Evolutionary conservation across 495 filamentous ascomycete species (phyloP).

Genomic region (Amphirosellinia nigrospora): DNA sequence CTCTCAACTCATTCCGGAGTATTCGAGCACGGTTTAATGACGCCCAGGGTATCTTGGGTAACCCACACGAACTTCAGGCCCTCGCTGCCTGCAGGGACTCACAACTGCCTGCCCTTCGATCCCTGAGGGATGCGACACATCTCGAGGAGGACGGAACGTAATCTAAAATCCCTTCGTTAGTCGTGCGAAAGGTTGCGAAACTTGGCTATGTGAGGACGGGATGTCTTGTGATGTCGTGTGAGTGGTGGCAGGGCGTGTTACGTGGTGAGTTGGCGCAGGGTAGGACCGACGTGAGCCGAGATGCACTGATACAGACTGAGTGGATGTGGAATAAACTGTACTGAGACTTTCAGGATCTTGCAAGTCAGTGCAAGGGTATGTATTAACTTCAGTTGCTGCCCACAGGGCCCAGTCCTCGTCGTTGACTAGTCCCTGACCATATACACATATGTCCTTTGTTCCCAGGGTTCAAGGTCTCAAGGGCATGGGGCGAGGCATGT

Average conservation of each 20-base stretch:
- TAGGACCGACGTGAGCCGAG: neutral
- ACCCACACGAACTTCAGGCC: neutral
- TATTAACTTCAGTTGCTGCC: too few relatives aligned
- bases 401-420: too few relatives aligned
- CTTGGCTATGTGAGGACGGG: neutral
- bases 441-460: too few relatives aligned
- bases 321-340: neutral
- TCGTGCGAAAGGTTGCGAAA: neutral
- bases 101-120: slow-evolving; percentile 11
- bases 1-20: neutral
- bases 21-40: neutral
- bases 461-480: too few relatives aligned
- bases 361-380: too few relatives aligned
- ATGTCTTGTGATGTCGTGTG: neutral
- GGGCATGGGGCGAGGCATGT: too few relatives aligned
- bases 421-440: too few relatives aligned
- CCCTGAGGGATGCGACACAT: neutral
- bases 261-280: neutral
- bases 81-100: slow-evolving; percentile 16
- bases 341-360: too few relatives aligned
- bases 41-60: neutral
- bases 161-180: neutral
- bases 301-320: neutral
- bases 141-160: neutral
- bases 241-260: neutral